Base-by-base conservation (phyloP, 1,284 basidiomycete genomes). In the Pseudozyma flocculosa region DNA sequence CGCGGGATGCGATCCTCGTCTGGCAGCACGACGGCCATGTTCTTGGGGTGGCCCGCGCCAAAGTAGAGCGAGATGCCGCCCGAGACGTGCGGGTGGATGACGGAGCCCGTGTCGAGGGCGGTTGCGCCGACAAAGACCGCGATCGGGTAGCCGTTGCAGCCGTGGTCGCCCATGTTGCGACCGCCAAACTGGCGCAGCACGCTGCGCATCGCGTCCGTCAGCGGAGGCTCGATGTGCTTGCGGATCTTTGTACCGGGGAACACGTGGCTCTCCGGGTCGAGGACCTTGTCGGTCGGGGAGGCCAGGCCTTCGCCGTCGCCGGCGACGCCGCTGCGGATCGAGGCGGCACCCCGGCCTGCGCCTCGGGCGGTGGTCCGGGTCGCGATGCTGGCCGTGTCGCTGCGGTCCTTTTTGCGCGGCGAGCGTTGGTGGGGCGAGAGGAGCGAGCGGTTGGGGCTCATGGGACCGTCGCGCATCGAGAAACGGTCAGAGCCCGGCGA, bases 51-150 rank as follows among this genome's bases (percentile, higher is more conserved):
- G 21, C 55, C 60, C 1, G 69, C 57, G 1, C 57, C 69, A 38
- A 66, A 68, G 53, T 65, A 68, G 29, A 66, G 50, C 36, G 69
- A 52, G 19, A 68, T 45, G 4, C 45, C 48, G 24, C 61, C 59
- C 3, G 56, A 54, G 13, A 65, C 51, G 43, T 57, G 47, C 32
- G 61, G 54, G 23, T 64, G 60, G 39, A 64, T 68, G 52, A 68
- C 55, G 53, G 54, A 58, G 7, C 66, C 66, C 0, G 53, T 61
- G 38, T 68, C 66, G 38, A 64, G 42, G 10, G 66, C 63, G 4
- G 55, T 61, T 0, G 63, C 63, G 10, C 60, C 63, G 18, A 67
- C 67, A 54, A 73, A 73, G n/a, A 71, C 62, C 8, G 63, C 53
- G 37, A 63, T 66, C 3, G 65, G 59, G 24, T 60, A 58, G 10